Evolutionary conservation across 2,329 filamentous ascomycete species (phyloP), one percentile per base, ranked within the genome.

Genomic region (Diaporthe eres): DNA sequence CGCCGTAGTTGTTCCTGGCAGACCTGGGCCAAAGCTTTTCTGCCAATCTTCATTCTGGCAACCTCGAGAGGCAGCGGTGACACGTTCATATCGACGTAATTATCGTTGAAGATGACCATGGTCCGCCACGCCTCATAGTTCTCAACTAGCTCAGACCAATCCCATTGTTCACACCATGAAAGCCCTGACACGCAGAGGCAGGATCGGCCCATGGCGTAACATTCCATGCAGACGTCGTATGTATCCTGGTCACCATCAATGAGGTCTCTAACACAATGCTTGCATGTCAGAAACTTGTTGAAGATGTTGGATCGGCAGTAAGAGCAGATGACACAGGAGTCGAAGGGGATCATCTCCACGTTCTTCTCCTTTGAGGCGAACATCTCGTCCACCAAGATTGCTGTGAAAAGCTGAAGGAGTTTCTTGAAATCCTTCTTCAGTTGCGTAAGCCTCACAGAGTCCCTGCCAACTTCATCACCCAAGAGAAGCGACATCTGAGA

Each of bases 141-240:
- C 70, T 92, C 87, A 0, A 92, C 88, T 15, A 99, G 87, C 19
- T 95, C 92, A 57, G 91, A 89, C 96, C 96, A 98, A 17, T 90
- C 87, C 89, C 96, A 98, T 82, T 98, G 97, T 82, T 99, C 96
- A 70, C 95, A 95, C 96, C 96, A 99, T 77, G 91, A 92, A 15
- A 98, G 89, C 15, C 92, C 92, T 4, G 96, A 98, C 70, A 98
- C 90, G 81, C 97, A 99, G 4, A 91, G 91, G 82, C 97, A 99
- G 61, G 96, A 98, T 71, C 97, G 92, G 31, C 97, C 97, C 94
- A 98, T 98, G n/a, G 92, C 94, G 81, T 98, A 99, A 82, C 97
- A 99, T 79, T 99, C 97, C 94, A 99, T 96, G 81, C 97, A 99
- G 31, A 99, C 90, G 82, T 99, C 97, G 82, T 98, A 99, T 0